Percentiles rank a stretch among this genome's conserved stretches.
Conservation (phyloP, 2,329 filamentous ascomycete genomes). For the Blastomyces gilchristii region DNA sequence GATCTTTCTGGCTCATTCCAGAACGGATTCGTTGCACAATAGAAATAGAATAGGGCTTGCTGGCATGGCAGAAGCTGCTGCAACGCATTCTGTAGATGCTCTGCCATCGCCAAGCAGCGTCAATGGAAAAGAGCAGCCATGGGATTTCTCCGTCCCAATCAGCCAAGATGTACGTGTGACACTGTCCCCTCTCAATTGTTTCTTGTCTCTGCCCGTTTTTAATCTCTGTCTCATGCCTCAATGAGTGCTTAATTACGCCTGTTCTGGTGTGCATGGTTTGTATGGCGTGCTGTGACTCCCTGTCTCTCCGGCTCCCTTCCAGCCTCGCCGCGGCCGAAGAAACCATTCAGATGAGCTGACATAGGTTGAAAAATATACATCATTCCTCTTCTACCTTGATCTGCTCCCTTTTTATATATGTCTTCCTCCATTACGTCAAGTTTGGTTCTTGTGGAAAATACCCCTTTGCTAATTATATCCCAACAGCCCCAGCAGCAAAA, state of each 20-base stretch:
- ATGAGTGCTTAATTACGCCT: conserved; percentile 2
- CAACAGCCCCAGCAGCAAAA: conserved; percentile 7
- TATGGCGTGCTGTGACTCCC: background rate
- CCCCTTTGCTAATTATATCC: background rate
- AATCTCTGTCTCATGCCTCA: conserved; percentile 3
- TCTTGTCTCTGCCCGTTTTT: conserved; percentile 5
- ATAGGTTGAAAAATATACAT: background rate
- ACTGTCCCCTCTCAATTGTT: conserved; percentile 4
- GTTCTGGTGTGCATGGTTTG: background rate
- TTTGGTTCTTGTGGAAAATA: background rate
- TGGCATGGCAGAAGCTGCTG: conserved; percentile 35
- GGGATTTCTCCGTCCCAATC: conserved; percentile 32
- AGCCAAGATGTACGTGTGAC: conserved; percentile 27
- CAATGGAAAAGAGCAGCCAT: conserved; percentile 24
- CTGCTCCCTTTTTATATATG: background rate
- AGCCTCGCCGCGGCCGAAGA: background rate
- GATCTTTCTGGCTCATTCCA: conserved; percentile 7
- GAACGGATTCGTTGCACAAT: conserved; percentile 4
- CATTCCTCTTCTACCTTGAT: background rate
- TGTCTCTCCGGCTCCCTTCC: background rate
- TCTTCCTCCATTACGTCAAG: background rate
- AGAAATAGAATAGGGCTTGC: conserved; percentile 10
- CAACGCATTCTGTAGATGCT: conserved; percentile 31
- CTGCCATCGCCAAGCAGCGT: conserved; percentile 28
- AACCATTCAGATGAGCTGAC: conserved; percentile 1